A percentile compares a stretch with the other conserved stretches of the same genome.
Conservation (phyloP, 352 stramenopile genomes). For the Globisporangium echinulatum region DNA sequence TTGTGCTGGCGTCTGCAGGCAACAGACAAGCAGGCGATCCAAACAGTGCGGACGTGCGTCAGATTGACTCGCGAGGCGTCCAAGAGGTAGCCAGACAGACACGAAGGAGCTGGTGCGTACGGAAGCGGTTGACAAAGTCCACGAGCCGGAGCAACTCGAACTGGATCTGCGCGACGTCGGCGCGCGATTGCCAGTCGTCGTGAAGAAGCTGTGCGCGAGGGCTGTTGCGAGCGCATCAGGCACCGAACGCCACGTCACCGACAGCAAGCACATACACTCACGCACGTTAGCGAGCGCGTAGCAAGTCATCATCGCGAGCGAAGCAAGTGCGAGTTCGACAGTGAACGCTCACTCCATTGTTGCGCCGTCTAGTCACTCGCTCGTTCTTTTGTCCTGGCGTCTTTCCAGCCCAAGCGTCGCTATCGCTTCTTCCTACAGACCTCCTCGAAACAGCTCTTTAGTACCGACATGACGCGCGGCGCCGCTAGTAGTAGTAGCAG, state of each 20-base stretch:
- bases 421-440: too few species aligned
- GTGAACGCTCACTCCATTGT: not conserved
- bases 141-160: constrained; percentile 49
- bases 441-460: not conserved
- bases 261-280: too few species aligned
- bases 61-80: too few species aligned
- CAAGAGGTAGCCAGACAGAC: not conserved
- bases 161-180: constrained; percentile 40
- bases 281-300: too few species aligned
- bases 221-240: constrained; percentile 4
- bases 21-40: too few species aligned
- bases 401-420: not conserved
- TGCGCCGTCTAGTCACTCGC: not conserved
- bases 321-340: not conserved
- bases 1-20: constrained; percentile 31
- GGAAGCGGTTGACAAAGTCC: constrained; percentile 58
- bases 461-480: not conserved
- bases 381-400: not conserved
- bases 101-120: constrained; percentile 13
- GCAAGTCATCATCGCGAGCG: too few species aligned
- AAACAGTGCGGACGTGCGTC: too few species aligned
- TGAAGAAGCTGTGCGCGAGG: constrained; percentile 26
- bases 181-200: constrained; percentile 46
- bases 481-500: not conserved
- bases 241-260: not conserved